Conservation (phyloP, 371 early-diverging fungal species). For the Mucor mucedo region DNA sequence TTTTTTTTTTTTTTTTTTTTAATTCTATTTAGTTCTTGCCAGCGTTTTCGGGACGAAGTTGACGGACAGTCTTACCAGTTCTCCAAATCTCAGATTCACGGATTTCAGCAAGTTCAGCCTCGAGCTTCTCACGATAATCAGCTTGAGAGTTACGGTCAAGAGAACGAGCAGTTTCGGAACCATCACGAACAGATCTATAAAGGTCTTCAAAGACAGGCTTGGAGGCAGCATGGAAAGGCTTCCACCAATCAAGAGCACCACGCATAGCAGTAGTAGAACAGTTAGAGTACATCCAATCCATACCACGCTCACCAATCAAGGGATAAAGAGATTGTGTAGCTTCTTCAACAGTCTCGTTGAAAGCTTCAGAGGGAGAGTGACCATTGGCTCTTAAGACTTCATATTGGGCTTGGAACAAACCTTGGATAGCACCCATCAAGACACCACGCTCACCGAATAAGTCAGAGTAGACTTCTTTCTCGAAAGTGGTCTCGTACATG, state of each 20-base stretch:
- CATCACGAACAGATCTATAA: conserved; percentile 88
- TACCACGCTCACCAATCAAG: conserved; percentile 94
- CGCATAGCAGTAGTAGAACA: conserved; percentile 96
- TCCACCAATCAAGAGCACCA: conserved; percentile 98
- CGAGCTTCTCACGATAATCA: conserved; percentile 92
- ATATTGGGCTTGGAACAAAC: conserved; percentile 96
- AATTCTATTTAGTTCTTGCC: conserved; percentile 33
- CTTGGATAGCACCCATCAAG: conserved; percentile 98
- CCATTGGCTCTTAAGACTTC: conserved; percentile 93
- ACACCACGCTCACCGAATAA: conserved; percentile 97
- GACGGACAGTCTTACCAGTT: conserved; percentile 90
- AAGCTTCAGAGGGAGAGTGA: conserved; percentile 97
- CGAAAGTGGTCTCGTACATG: conserved; percentile 95
- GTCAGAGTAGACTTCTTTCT: conserved; percentile 97
- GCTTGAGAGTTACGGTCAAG: conserved; percentile 87
- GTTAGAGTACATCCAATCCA: conserved; percentile 97
- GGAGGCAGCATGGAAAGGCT: conserved; percentile 89
- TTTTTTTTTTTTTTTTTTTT: conserved; percentile 3
- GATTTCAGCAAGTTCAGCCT: conserved; percentile 89
- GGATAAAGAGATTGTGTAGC: conserved; percentile 98
- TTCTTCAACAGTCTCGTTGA: conserved; percentile 99
- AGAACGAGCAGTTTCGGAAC: conserved; percentile 89
- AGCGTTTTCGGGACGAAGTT: conserved; percentile 81
- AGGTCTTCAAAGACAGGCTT: conserved; percentile 94
- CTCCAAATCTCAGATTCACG: conserved; percentile 67